Evolutionary conservation across 2,329 filamentous ascomycete species (phyloP).

Genomic region (Kalaharituber pfeilii): DNA sequence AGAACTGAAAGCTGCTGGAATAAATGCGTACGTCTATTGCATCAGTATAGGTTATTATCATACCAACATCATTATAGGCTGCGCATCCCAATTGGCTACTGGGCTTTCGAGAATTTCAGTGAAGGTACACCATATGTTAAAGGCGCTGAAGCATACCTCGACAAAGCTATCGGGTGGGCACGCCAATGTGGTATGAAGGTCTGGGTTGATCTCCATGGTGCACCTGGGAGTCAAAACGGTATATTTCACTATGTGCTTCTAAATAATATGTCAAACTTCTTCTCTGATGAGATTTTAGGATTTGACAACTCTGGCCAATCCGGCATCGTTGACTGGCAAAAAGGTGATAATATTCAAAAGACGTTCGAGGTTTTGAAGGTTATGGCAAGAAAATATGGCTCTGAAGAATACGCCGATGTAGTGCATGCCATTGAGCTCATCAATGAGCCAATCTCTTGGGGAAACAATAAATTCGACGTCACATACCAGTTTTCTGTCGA

Average conservation of each 20-base stretch:
- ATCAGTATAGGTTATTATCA: not conserved
- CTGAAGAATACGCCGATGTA: constrained; percentile 37
- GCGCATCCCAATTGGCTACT: constrained; percentile 47
- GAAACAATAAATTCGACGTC: constrained; percentile 24
- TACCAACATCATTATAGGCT: constrained; percentile 25
- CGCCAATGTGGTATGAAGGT: constrained; percentile 40
- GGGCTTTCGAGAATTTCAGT: constrained; percentile 36
- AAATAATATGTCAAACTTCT: not conserved
- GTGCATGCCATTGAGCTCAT: constrained; percentile 40
- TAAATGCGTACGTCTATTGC: constrained; percentile 33
- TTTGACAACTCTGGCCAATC: constrained; percentile 44
- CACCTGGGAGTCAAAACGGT: constrained; percentile 15
- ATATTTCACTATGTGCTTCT: not conserved
- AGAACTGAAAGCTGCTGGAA: constrained; percentile 36
- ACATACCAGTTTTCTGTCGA: constrained; percentile 32
- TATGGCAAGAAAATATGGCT: constrained; percentile 41
- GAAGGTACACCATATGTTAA: constrained; percentile 43
- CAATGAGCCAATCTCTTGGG: constrained; percentile 33
- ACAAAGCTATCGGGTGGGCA: constrained; percentile 42
- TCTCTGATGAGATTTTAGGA: constrained; percentile 24
- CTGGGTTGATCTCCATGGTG: constrained; percentile 47
- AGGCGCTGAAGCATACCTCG: constrained; percentile 41
- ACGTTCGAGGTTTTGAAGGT: constrained; percentile 40
- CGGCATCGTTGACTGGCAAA: constrained; percentile 27
- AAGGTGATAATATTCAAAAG: constrained; percentile 32